A percentile compares a stretch with the other conserved stretches of the same genome.
These are phyloP conservation scores for Colletotrichum eremochloae DNA, from an alignment of 2,329 filamentous ascomycete genomes.

Conservation along the genomic window DNA sequence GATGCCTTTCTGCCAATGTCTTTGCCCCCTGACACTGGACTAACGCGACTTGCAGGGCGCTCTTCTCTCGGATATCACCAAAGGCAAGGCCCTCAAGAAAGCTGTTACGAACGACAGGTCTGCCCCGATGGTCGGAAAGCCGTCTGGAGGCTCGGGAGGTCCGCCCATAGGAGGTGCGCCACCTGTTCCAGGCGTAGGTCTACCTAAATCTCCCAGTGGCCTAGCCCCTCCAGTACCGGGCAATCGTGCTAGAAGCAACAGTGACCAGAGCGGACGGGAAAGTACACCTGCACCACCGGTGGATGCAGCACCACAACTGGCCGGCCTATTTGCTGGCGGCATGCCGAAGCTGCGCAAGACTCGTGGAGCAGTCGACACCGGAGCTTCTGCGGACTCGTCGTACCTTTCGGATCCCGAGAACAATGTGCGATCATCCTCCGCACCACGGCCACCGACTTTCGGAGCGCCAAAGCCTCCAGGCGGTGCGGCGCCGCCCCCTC, in stretches of 20 bases:
- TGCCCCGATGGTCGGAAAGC: slow-evolving; percentile 76
- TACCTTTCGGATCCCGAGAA: slow-evolving; percentile 87
- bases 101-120: slow-evolving; percentile 93
- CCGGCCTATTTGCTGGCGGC: slow-evolving; percentile 89
- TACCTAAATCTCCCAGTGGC: slow-evolving; percentile 68
- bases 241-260: slow-evolving; percentile 85
- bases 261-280: slow-evolving; percentile 73
- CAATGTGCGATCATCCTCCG: slow-evolving; percentile 56
- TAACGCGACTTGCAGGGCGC: slow-evolving; percentile 73
- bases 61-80: slow-evolving; percentile 87
- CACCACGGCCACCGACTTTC: slow-evolving; percentile 65
- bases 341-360: slow-evolving; percentile 96
- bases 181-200: slow-evolving; percentile 75
- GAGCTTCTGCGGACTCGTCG: slow-evolving; percentile 69
- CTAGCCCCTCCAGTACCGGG: slow-evolving; percentile 79
- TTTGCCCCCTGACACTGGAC: background rate
- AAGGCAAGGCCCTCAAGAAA: slow-evolving; percentile 85
- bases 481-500: slow-evolving; percentile 70
- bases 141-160: slow-evolving; percentile 66
- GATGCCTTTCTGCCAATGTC: background rate
- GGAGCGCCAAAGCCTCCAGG: slow-evolving; percentile 72
- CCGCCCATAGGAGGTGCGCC: slow-evolving; percentile 81
- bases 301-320: slow-evolving; percentile 82
- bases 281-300: slow-evolving; percentile 55
- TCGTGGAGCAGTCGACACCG: slow-evolving; percentile 83